Base-by-base conservation (phyloP, 352 stramenopile genomes). In the Pythium rhizo-oryzae region DNA sequence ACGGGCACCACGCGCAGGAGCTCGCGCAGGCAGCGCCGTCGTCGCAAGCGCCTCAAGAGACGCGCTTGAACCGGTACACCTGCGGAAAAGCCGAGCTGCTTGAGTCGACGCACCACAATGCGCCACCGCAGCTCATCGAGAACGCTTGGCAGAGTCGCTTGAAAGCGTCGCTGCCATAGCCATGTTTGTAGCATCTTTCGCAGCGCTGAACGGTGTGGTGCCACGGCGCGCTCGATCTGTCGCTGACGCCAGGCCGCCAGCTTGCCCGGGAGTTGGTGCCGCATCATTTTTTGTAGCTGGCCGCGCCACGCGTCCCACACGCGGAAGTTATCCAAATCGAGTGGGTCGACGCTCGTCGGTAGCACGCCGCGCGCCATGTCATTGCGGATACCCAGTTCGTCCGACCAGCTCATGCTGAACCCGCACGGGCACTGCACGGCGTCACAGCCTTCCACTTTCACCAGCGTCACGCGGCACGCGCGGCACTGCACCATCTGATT, bases 321-420 rank as follows among this genome's bases (percentile, higher is more conserved):
- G 8, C 43, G 3, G 35, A 67, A 79, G 21, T 62, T 21, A 0
- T 69, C 63, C 30, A 65, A 39, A 53, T 85, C 76, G 56, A 75
- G 76, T 0, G 69, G 44, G 24, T 84, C 76, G 23, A 84, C 70
- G 18, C 5, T 18, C 11, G 25, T 23, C 5, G 70, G 70, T 1
- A 82, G 44, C 18, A 80, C 49, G 1, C 65, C 64, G 0, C 63
- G 64, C 9, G 39, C 25, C 24, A 60, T 5, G 13, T 65, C 47
- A 7, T 68, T 39, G 2, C 56, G 69, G 5, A 63, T 25, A 4
- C 21, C 24, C 7, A 70, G 35, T 30, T 82, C 78, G 0, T 70
- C 12, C 1, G 0, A 35, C 79, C 79, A 85, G 2, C 19, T 9
- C 66, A 87, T 79, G 13, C 0, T 4, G 52, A 81, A 77, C 4